Evolutionary conservation across 2,329 filamentous ascomycete species (phyloP).

Genomic region (Daldinia sp.): DNA sequence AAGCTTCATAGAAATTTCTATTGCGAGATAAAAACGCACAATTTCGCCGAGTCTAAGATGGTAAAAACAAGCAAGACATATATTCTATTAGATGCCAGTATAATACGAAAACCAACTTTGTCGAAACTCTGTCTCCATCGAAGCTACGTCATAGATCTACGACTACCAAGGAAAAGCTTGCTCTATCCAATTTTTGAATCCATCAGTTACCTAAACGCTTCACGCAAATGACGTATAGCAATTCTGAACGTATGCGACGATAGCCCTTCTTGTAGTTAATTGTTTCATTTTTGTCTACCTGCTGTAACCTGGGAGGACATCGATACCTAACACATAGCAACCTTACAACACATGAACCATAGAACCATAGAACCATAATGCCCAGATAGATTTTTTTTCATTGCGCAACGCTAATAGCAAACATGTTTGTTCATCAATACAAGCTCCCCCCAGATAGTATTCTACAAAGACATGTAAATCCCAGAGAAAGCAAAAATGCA

Average conservation of each 20-base stretch:
- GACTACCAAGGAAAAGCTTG: background rate
- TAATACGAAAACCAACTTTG: constrained; percentile 1
- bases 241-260: background rate
- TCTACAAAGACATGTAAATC: constrained; percentile 29
- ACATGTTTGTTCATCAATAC: constrained; percentile 2
- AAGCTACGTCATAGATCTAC: constrained; percentile 3
- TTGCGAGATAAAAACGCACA: background rate
- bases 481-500: constrained; percentile 13
- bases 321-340: background rate
- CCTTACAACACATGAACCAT: background rate
- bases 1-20: background rate
- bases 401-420: constrained; percentile 12
- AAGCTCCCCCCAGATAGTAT: constrained; percentile 13
- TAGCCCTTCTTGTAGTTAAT: background rate
- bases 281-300: background rate
- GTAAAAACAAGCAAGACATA: background rate
- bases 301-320: background rate
- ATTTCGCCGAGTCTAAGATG: background rate
- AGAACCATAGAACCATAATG: background rate
- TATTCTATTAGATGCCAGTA: background rate
- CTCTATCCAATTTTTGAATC: background rate
- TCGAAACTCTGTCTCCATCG: background rate
- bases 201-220: background rate
- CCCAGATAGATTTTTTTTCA: constrained; percentile 5
- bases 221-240: background rate